These are phyloP conservation scores for Tetrapyrgos nigripes DNA, from an alignment of 1,284 basidiomycete species.

Conservation along the genomic window DNA sequence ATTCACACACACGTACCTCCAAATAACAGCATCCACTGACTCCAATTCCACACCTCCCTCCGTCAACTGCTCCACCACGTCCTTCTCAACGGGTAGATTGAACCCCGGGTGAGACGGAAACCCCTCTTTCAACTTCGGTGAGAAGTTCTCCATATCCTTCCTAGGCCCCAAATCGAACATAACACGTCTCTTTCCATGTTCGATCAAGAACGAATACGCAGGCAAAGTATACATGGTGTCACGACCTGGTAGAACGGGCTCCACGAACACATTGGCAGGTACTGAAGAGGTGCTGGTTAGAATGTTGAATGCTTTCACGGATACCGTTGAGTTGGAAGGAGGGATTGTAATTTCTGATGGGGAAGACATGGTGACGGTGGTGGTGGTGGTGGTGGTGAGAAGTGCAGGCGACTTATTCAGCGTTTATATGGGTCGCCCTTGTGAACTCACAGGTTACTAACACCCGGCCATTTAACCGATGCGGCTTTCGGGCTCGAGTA, in stretches of 20 bases:
- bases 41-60: conserved; percentile 17
- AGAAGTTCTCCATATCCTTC: conserved; percentile 19
- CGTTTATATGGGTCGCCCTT: no score
- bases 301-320: background rate
- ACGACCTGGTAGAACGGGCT: conserved; percentile 2
- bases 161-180: conserved; percentile 28
- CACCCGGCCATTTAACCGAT: no score
- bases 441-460: no score
- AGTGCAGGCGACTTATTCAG: no score
- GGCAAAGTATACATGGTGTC: background rate
- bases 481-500: no score
- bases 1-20: conserved; percentile 19
- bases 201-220: background rate
- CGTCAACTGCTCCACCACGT: conserved; percentile 21
- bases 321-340: background rate
- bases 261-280: conserved; percentile 1
- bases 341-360: conserved; percentile 4
- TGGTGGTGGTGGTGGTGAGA: no score
- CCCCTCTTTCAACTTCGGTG: background rate
- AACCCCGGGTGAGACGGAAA: background rate
- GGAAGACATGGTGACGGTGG: no score
- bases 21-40: conserved; percentile 23
- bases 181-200: conserved; percentile 14
- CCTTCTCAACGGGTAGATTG: conserved; percentile 13
- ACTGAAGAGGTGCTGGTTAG: background rate